These are phyloP conservation scores for Ramicandelaber brevisporus DNA, from an alignment of 192 early-diverging fungal species.

Conservation along the genomic window DNA sequence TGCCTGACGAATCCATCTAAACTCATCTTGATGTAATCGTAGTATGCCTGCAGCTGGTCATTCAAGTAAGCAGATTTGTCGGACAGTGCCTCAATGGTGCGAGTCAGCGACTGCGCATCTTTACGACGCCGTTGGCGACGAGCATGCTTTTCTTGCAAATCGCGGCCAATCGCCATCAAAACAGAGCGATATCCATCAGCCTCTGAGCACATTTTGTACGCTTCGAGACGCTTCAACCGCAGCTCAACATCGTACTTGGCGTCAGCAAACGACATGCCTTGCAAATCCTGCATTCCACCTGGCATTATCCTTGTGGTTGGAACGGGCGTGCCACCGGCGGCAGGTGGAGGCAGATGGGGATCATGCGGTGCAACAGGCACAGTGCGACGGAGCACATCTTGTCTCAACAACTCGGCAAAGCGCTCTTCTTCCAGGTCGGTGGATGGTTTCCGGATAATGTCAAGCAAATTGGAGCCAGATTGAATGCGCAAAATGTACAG, in stretches of 20 bases:
- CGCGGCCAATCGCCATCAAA: constrained; percentile 74
- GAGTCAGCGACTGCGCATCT: constrained; percentile 48
- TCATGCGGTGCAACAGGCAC: too few relatives aligned
- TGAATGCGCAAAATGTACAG: constrained; percentile 69
- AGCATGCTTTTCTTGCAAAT: constrained; percentile 77
- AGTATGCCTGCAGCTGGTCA: constrained; percentile 69
- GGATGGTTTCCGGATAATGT: constrained; percentile 54
- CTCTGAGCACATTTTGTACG: too few relatives aligned
- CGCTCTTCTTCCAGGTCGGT: constrained; percentile 47
- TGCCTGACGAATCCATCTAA: constrained; percentile 56
- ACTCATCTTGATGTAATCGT: constrained; percentile 74
- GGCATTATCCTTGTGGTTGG: too few relatives aligned
- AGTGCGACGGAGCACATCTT: too few relatives aligned
- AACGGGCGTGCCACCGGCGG: too few relatives aligned
- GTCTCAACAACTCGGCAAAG: constrained; percentile 19
- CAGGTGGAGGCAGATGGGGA: too few relatives aligned
- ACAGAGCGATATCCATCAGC: constrained; percentile 76
- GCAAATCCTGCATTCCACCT: too few relatives aligned
- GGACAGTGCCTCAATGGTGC: constrained; percentile 58
- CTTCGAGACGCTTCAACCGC: too few relatives aligned
- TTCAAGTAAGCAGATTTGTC: constrained; percentile 66
- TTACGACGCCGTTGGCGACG: constrained; percentile 43
- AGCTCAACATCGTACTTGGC: too few relatives aligned
- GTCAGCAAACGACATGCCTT: too few relatives aligned
- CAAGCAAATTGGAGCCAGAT: constrained; percentile 51